These are phyloP conservation scores for Mortierella antarctica DNA, from an alignment of 192 early-diverging fungal genomes.

Conservation along the genomic window DNA sequence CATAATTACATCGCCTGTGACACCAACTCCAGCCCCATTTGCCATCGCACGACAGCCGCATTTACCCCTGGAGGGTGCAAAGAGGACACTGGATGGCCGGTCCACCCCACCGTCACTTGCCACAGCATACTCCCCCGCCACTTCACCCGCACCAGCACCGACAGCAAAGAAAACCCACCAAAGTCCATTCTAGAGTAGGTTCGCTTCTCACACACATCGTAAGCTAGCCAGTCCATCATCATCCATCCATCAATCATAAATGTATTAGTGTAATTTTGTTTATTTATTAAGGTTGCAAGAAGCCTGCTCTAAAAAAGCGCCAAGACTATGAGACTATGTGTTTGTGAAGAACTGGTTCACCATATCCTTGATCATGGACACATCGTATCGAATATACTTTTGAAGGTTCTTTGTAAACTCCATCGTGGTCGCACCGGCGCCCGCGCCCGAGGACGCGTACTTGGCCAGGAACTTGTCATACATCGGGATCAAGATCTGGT, in stretches of 20 bases:
- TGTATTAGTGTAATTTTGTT: background rate
- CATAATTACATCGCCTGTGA: background rate
- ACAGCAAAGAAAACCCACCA: constrained; percentile 5
- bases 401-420: constrained; percentile 87
- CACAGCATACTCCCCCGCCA: constrained; percentile 6
- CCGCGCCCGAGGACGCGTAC: constrained; percentile 51
- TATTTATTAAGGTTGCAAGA: background rate
- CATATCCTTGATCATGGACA: constrained; percentile 70
- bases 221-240: background rate
- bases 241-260: background rate
- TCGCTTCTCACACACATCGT: background rate
- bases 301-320: too few species aligned
- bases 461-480: constrained; percentile 81
- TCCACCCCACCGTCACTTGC: constrained; percentile 8
- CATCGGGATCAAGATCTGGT: constrained; percentile 79
- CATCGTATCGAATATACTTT: constrained; percentile 86
- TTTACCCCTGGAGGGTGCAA: background rate
- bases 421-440: constrained; percentile 62
- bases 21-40: background rate
- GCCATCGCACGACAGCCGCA: background rate
- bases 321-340: too few species aligned
- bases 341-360: constrained; percentile 74
- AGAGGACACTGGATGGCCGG: background rate
- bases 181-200: constrained; percentile 2
- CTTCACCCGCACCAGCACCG: constrained; percentile 5